Evolutionary conservation across 129 eudicot species (phyloP).

Genomic region (Lonicera japonica): DNA sequence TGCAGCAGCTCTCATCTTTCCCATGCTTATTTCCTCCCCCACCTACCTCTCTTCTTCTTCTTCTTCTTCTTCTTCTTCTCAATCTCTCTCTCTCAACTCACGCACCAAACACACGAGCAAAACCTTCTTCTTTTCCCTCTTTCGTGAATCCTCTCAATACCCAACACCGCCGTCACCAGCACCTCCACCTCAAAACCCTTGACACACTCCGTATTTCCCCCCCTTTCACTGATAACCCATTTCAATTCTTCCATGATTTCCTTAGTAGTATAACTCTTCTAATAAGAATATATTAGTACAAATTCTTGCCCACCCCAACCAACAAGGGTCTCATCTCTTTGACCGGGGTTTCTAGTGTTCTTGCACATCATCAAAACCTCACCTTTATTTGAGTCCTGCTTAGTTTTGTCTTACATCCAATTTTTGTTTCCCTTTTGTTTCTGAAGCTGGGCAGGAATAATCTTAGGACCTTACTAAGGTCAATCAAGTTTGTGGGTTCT

Average conservation of each 20-base stretch:
- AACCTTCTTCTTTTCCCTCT: neutral
- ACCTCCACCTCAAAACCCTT: neutral
- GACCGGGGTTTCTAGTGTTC: slow-evolving; percentile 23
- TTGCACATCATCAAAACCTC: slow-evolving; percentile 40
- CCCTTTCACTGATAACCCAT: slow-evolving; percentile 18
- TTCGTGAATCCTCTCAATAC: neutral
- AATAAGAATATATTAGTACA: neutral
- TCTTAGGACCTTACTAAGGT: slow-evolving; percentile 9
- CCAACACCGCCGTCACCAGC: neutral
- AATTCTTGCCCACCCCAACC: neutral
- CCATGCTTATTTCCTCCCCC: neutral
- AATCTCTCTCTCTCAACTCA: too few relatives aligned
- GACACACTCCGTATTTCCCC: neutral
- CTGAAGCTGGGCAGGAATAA: slow-evolving; percentile 13
- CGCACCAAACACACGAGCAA: slow-evolving; percentile 4
- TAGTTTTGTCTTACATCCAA: slow-evolving; percentile 19
- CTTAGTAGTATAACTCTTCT: neutral
- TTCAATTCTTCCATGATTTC: slow-evolving; percentile 8
- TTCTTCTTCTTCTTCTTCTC: slow-evolving; percentile 1
- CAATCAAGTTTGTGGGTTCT: slow-evolving; percentile 16
- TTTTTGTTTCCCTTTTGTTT: neutral
- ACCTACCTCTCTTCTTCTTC: neutral
- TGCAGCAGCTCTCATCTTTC: neutral
- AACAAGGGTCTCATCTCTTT: slow-evolving; percentile 17
- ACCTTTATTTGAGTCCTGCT: neutral